Conservation (phyloP, 2,329 filamentous ascomycete genomes). For the Fusarium domesticum region DNA sequence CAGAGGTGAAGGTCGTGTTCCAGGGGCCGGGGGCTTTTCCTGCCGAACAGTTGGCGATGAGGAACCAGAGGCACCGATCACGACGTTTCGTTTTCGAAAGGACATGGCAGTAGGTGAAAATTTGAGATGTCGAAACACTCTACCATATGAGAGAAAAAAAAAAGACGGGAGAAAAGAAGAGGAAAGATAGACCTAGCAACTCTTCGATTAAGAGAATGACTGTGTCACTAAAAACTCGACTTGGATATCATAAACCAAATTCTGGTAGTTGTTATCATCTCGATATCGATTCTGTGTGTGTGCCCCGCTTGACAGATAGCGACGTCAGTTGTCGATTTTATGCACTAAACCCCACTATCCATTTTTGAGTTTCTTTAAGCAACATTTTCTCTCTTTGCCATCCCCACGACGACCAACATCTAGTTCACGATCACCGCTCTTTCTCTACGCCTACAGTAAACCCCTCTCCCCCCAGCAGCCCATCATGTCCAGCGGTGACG, state of each 20-base stretch:
- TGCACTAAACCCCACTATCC: conserved; percentile 21
- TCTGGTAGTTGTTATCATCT: no score
- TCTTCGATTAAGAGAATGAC: no score
- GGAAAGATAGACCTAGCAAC: no score
- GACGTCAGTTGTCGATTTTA: conserved; percentile 14
- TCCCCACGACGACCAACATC: conserved; percentile 4
- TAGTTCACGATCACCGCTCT: not conserved
- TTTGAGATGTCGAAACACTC: no score
- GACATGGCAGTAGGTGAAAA: conserved; percentile 42
- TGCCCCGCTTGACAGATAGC: conserved; percentile 25
- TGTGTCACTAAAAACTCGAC: no score
- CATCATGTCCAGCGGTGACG: conserved; percentile 59
- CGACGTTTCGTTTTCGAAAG: conserved; percentile 55
- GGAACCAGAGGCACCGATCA: conserved; percentile 40
- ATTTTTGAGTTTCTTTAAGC: conserved; percentile 18
- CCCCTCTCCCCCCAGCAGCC: not conserved
- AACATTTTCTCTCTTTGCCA: conserved; percentile 23
- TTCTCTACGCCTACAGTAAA: no score
- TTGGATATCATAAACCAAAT: no score
- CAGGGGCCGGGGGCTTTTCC: conserved; percentile 41
- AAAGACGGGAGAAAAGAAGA: no score
- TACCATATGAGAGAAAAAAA: no score
- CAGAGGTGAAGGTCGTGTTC: conserved; percentile 78
- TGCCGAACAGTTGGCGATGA: conserved; percentile 22
- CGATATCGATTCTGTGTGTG: conserved; percentile 13